Conservation (phyloP, 2,329 filamentous ascomycete species). For the Pseudogymnoascus sp. region DNA sequence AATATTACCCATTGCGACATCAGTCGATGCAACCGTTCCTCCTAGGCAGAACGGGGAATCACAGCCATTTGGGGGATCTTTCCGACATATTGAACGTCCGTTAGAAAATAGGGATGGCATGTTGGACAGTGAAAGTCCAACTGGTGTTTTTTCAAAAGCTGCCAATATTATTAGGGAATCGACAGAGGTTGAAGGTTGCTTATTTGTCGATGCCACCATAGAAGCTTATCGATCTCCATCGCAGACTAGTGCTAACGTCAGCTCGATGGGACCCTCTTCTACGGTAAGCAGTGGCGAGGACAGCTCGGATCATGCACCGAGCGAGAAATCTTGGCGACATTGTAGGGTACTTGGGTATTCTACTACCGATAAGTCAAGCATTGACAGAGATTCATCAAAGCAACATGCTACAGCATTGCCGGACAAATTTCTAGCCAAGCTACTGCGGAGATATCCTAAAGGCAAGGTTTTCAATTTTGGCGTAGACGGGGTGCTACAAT, state of each 20-base stretch:
- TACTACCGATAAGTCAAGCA: slow-evolving; percentile 22
- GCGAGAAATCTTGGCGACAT: not conserved
- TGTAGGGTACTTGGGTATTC: slow-evolving; percentile 23
- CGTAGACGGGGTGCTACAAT: slow-evolving; percentile 21
- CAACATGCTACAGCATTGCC: slow-evolving; percentile 19
- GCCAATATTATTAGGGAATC: slow-evolving; percentile 27
- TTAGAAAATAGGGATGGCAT: not conserved
- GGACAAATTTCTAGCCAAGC: slow-evolving; percentile 20
- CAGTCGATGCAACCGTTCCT: slow-evolving; percentile 24
- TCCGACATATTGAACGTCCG: not conserved
- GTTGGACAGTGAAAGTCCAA: slow-evolving; percentile 10
- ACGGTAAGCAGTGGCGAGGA: slow-evolving; percentile 24
- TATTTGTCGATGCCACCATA: slow-evolving; percentile 24
- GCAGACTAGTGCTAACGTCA: not conserved
- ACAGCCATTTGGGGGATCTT: not conserved
- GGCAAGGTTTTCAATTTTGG: slow-evolving; percentile 28
- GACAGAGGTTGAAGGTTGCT: slow-evolving; percentile 24
- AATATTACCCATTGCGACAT: not conserved
- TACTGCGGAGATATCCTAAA: slow-evolving; percentile 27
- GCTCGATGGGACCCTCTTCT: not conserved
- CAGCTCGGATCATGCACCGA: not conserved
- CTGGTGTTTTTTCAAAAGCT: slow-evolving; percentile 24
- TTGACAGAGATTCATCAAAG: slow-evolving; percentile 20
- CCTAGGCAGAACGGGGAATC: slow-evolving; percentile 18
- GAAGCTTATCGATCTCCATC: not conserved